Evolutionary conservation across 2,329 filamentous ascomycete species (phyloP), one percentile per base, ranked within the genome.

Genomic region (Decorospora gaudefroyi): DNA sequence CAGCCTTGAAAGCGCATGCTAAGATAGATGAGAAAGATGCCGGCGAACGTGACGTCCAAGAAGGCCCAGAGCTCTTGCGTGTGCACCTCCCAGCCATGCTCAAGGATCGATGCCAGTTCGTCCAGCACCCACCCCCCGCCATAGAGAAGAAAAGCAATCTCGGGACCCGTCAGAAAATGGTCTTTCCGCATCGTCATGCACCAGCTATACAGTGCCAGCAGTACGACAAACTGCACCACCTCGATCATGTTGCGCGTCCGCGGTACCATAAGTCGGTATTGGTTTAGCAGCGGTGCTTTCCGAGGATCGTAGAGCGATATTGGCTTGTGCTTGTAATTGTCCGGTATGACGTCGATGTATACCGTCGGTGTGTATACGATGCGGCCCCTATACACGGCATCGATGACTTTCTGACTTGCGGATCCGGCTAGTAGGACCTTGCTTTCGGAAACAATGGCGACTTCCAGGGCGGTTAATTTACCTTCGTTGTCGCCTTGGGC

Each of bases 1-100:
- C 82, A 80, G 21, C 85, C 85, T 57, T 86, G 80, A 10, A 89
- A 70, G 4, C 89, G 85, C 21, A 91, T 67, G 18, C 79, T 67
- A 5, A 90, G 74, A 66, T 92, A 93, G 11, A 78, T 70, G 57
- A 78, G 74, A 64, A 88, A 93, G 21, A 93, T 85, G 28, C 77
- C 59, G n/a, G 84, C 80, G 60, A 92, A 95, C 4, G 82, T 83
- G 32, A 92, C 83, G 65, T 93, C 89, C 11, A 95, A 78, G 60
- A 95, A 93, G 0, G 88, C 90, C 89, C 89, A 95, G 3, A 95
- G 74, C 57, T 93, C 92, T 66, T 95, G 88, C 0, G 88, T 90
- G 62, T 93, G 91, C 1, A 93, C 88, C 45, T 83, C 81, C 87
- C 87, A 83, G 35, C 80, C 78, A 63, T 93, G 88, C 53, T 88